phyloP scores from a whole-genome alignment of 768 basidiomycete species.

The Leccinum barrowsii region DNA sequence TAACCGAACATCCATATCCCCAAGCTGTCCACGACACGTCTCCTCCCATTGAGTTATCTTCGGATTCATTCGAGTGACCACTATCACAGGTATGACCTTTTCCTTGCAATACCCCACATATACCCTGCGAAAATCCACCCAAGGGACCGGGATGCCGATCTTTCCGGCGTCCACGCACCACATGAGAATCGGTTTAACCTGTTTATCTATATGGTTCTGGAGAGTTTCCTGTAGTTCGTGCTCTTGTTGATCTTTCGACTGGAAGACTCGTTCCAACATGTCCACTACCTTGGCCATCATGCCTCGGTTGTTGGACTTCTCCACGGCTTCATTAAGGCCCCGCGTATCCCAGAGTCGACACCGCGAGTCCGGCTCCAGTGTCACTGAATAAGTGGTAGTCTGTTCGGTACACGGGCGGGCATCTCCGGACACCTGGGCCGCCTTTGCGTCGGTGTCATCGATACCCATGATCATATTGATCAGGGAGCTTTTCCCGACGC shows the following conservation, averaged over 20 bases:
- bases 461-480: constrained; percentile 22
- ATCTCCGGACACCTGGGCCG: constrained; percentile 20
- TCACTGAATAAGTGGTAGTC: constrained; percentile 2
- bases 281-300: constrained; percentile 8
- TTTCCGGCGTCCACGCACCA: constrained; percentile 27
- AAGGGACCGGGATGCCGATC: constrained; percentile 10
- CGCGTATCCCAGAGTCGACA: constrained; percentile 27
- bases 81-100: constrained; percentile 19
- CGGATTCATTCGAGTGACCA: constrained; percentile 14
- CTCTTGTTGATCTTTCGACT: constrained; percentile 9
- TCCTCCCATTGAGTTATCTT: constrained; percentile 5
- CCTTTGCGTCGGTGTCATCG: not conserved
- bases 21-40: constrained; percentile 14
- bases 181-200: constrained; percentile 15
- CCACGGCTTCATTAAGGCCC: constrained; percentile 22
- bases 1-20: constrained; percentile 6
- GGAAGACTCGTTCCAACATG: constrained; percentile 9
- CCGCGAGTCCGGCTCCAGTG: constrained; percentile 1
- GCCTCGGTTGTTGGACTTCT: not conserved
- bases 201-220: constrained; percentile 1
- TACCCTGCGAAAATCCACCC: constrained; percentile 21
- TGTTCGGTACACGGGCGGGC: constrained; percentile 18
- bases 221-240: constrained; percentile 19
- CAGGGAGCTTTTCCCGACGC: constrained; percentile 24
- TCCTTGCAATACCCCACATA: constrained; percentile 23